Base-by-base conservation (phyloP, 2,329 filamentous ascomycete genomes). In the Dryadomyces quercivorus region DNA sequence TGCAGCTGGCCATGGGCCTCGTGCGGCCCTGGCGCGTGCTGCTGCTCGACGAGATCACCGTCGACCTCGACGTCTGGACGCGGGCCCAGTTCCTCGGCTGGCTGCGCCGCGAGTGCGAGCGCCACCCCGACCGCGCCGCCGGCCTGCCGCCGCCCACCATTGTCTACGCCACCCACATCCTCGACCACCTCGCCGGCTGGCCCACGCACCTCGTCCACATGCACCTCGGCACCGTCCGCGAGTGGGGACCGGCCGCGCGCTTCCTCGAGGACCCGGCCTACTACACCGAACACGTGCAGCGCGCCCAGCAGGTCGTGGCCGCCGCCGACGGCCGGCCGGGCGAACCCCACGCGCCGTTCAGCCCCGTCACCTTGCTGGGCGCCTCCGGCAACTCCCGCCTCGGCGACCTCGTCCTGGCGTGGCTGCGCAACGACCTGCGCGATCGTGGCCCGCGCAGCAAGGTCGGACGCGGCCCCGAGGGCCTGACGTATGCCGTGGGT, bases 141-240 rank as follows among this genome's bases (percentile, higher is more conserved):
- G 15, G 53, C 38, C 20, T 51, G 38, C 49, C 49, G 50, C 55
- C 55, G 43, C 58, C 91, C 66, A 96, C 93, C 5, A 88, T 98
- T 62, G 90, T 98, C 34, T 98, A 98, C 67, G 93, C 93, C 8
- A 98, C 93, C 15, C 93, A 98, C 69, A 96, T 98, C 59, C 72
- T 98, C 61, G 93, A 98, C 66, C 96, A 97, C 67, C 73, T 98
- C 51, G 90, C 90, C 0, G 84, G 85, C 20, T 98, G 93, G 93
- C 93, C 93, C 7, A 95, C 88, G 1, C 91, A 98, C 70, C 75
- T 98, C 42, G 91, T 95, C 51, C 92, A 97, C 67, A 96, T 98
- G 92, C 85, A 90, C 65, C 69, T 95, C 49, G 93, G 93, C 31
- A 81, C 77, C 58, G 85, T 96, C 59, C 91, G 88, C 74, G 87